Conservation (phyloP, 192 early-diverging fungal species). For the Pilobolus umbonatus region DNA sequence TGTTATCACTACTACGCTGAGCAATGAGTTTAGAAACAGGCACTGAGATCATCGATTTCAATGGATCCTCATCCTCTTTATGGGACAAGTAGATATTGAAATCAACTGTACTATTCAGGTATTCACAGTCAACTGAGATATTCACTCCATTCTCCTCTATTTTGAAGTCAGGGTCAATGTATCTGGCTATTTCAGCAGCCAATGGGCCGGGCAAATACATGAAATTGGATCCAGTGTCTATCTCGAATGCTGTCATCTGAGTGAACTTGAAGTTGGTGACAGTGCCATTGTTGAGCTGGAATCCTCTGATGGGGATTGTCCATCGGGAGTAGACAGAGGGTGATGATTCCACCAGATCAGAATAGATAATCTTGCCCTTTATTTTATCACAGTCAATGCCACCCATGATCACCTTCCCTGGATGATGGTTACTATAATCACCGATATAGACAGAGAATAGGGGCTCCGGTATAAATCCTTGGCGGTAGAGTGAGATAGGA, state of each 20-base stretch:
- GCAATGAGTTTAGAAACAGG: conserved; percentile 11
- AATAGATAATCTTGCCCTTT: conserved; percentile 2
- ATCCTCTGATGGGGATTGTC: conserved; percentile 3
- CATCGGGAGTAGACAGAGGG: conserved; percentile 2
- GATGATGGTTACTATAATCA: not conserved
- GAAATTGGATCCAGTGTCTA: conserved; percentile 25
- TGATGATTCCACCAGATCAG: not conserved
- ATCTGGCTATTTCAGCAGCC: conserved; percentile 9
- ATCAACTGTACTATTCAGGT: not conserved
- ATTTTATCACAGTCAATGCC: not conserved
- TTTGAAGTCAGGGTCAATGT: not conserved
- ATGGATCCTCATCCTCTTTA: not conserved
- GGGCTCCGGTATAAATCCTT: conserved; percentile 8
- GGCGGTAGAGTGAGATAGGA: conserved; percentile 11
- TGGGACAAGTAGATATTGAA: conserved; percentile 11
- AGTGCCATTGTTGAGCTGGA: conserved; percentile 17
- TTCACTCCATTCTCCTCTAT: not conserved
- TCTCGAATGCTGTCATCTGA: not conserved
- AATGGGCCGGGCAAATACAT: conserved; percentile 16
- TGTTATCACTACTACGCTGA: not conserved
- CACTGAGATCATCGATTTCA: not conserved
- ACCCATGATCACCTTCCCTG: conserved; percentile 18
- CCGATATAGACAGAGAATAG: conserved; percentile 15
- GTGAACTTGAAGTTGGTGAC: conserved; percentile 6
- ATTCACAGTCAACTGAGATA: conserved; percentile 13